Percentiles rank a stretch among this genome's conserved stretches.
phyloP scores from a whole-genome alignment of 2,329 filamentous ascomycete genomes.

The Albifimbria verrucaria region DNA sequence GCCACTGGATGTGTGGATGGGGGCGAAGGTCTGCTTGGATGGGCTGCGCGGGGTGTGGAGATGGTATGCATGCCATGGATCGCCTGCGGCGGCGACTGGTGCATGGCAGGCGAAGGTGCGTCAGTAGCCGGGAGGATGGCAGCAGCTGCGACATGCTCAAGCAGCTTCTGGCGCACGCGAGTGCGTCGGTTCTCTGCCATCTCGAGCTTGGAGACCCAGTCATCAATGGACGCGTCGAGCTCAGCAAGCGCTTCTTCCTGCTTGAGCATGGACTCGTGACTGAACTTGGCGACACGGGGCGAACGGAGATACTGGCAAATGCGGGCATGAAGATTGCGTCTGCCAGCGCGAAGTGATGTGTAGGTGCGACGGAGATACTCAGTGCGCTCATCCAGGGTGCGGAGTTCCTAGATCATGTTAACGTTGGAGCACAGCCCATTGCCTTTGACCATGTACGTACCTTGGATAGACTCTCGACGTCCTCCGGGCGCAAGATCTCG shows the following conservation, averaged over 20 bases:
- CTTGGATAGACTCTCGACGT: constrained; percentile 64
- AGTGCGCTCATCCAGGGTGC: constrained; percentile 71
- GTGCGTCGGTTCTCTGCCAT: constrained; percentile 74
- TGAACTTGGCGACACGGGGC: constrained; percentile 67
- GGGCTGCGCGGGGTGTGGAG: constrained; percentile 60
- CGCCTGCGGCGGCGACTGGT: constrained; percentile 40
- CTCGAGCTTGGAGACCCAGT: constrained; percentile 78
- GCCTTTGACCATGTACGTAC: constrained; percentile 31
- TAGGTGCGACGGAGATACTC: constrained; percentile 77
- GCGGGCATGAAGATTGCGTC: constrained; percentile 71
- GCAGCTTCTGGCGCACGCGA: constrained; percentile 72
- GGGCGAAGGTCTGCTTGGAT: constrained; percentile 36
- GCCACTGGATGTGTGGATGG: constrained; percentile 30
- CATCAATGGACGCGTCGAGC: constrained; percentile 74
- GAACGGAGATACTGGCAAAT: constrained; percentile 76
- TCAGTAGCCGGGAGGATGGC: constrained; percentile 43
- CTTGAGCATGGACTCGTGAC: constrained; percentile 70
- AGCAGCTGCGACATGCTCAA: constrained; percentile 77
- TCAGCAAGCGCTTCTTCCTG: constrained; percentile 78
- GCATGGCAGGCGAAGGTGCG: constrained; percentile 24
- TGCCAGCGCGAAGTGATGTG: constrained; percentile 69
- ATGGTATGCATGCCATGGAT: constrained; percentile 40
- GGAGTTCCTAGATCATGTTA: constrained; percentile 56
- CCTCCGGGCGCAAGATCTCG: constrained; percentile 58
- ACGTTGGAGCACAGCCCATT: not conserved